Conservation (phyloP, 176 grass and related monocot genomes). For the Tillandsia fasciculata region DNA sequence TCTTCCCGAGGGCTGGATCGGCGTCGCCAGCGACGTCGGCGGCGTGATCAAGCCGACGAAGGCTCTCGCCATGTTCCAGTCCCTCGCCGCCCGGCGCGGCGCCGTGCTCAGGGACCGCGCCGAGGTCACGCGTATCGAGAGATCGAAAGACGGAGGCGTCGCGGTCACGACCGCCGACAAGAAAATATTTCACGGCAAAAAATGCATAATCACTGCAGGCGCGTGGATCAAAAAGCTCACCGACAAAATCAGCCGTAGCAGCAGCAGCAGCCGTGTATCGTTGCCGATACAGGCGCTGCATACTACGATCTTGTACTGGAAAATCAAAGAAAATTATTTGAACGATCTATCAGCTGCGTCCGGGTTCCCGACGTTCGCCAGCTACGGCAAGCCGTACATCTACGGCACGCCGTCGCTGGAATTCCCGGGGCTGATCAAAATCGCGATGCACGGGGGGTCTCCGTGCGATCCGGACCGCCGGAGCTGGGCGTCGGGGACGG, state of each 20-base stretch:
- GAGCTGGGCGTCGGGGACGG: conserved; percentile 40
- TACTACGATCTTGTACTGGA: conserved; percentile 77
- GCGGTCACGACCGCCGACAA: conserved; percentile 25
- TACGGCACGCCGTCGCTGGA: conserved; percentile 82
- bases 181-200: conserved; percentile 37
- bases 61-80: conserved; percentile 92
- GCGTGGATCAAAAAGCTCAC: conserved; percentile 57
- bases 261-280: not conserved
- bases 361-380: conserved; percentile 86
- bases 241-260: conserved; percentile 8
- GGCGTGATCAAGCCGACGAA: conserved; percentile 86
- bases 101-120: conserved; percentile 46
- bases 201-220: conserved; percentile 53
- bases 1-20: conserved; percentile 48
- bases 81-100: conserved; percentile 46
- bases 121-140: conserved; percentile 41
- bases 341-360: conserved; percentile 28
- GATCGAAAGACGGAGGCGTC: conserved; percentile 23
- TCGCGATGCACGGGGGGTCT: conserved; percentile 58
- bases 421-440: conserved; percentile 82
- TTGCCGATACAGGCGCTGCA: conserved; percentile 66
- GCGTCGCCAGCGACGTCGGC: conserved; percentile 29
- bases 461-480: conserved; percentile 63
- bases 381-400: conserved; percentile 67
- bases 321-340: conserved; percentile 41